These are phyloP conservation scores for Anthracocystis panici-leucophaei DNA, from an alignment of 1,284 basidiomycete genomes.

Conservation along the genomic window DNA sequence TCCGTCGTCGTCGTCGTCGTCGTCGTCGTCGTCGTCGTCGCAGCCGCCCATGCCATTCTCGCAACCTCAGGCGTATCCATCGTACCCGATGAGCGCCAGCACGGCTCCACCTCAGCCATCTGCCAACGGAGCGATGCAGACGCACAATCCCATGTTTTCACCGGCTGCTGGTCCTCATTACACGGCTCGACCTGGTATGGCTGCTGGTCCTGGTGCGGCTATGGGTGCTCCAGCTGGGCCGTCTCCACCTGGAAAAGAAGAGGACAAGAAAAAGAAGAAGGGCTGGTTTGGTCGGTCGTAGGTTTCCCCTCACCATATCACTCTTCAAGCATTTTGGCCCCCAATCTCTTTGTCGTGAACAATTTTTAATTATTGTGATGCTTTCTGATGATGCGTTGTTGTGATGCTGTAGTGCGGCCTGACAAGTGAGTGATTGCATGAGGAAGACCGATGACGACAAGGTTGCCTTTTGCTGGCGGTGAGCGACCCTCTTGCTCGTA, in stretches of 20 bases:
- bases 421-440: no score
- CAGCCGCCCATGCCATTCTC: conserved; percentile 22
- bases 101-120: conserved; percentile 15
- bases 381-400: no score
- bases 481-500: no score
- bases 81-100: conserved; percentile 40
- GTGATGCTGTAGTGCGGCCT: no score
- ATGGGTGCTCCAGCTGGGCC: not conserved
- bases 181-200: conserved; percentile 21
- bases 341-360: no score
- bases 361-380: no score
- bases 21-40: conserved; percentile 14
- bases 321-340: no score
- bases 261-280: conserved; percentile 54
- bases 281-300: conserved; percentile 50
- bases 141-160: conserved; percentile 28
- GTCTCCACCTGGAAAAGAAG: conserved; percentile 19
- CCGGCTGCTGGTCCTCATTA: conserved; percentile 14
- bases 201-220: conserved; percentile 5
- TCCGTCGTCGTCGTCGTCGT: conserved; percentile 10
- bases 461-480: no score
- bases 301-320: no score
- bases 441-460: no score
- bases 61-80: conserved; percentile 44
- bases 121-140: conserved; percentile 10